These are phyloP conservation scores for Cytospora schulzeri DNA, from an alignment of 2,329 filamentous ascomycete species.

Conservation along the genomic window DNA sequence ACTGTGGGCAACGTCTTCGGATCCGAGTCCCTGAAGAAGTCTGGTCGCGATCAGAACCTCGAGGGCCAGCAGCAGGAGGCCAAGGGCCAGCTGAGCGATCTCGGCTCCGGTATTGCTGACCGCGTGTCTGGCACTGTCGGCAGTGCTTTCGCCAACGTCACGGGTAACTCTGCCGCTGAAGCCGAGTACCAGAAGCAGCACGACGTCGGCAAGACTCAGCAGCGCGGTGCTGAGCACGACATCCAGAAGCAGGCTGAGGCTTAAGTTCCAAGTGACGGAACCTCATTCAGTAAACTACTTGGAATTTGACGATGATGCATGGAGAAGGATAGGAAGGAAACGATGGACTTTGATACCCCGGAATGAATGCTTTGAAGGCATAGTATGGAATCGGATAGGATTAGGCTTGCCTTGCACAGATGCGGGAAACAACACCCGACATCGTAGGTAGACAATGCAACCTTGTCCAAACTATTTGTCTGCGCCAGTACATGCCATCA, in stretches of 20 bases:
- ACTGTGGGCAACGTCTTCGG: slow-evolving; percentile 74
- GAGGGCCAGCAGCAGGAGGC: slow-evolving; percentile 82
- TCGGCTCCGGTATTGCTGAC: slow-evolving; percentile 66
- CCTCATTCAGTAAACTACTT: not conserved
- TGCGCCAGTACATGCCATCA: too few species aligned
- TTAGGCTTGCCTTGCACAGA: not conserved
- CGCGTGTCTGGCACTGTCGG: slow-evolving; percentile 74
- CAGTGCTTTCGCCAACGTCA: slow-evolving; percentile 69
- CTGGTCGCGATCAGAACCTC: slow-evolving; percentile 77
- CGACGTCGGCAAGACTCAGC: slow-evolving; percentile 76
- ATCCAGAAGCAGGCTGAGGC: slow-evolving; percentile 71
- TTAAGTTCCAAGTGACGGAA: not conserved
- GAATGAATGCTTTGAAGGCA: not conserved
- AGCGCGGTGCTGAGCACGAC: slow-evolving; percentile 81
- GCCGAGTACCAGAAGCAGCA: slow-evolving; percentile 68
- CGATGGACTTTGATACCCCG: slow-evolving; percentile 26
- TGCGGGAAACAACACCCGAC: not conserved
- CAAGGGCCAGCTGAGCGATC: slow-evolving; percentile 76
- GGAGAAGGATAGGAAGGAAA: not conserved
- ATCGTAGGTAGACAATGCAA: not conserved
- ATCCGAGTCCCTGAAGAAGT: slow-evolving; percentile 71
- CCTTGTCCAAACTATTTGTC: not conserved
- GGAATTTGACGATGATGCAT: not conserved
- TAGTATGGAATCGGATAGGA: not conserved
- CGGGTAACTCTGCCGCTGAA: slow-evolving; percentile 69